Evolutionary conservation across 192 early-diverging fungal species (phyloP).

Genomic region (Dispira simplex): DNA sequence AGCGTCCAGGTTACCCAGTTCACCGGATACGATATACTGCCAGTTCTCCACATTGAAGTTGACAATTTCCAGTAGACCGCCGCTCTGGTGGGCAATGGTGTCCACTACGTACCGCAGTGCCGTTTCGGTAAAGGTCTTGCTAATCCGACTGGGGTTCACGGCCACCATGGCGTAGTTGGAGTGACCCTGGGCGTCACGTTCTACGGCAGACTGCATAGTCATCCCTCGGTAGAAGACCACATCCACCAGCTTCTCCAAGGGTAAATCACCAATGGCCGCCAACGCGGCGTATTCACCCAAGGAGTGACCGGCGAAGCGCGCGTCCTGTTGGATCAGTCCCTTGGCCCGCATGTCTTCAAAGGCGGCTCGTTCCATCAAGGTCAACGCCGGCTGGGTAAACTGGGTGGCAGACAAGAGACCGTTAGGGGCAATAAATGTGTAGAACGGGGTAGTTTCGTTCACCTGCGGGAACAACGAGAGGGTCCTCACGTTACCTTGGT

Average conservation of each 20-base stretch:
- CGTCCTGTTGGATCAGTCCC: constrained; percentile 70
- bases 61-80: constrained; percentile 80
- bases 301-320: constrained; percentile 83
- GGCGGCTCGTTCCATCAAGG: constrained; percentile 77
- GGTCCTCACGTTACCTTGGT: constrained; percentile 54
- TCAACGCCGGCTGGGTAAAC: constrained; percentile 88
- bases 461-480: constrained; percentile 82
- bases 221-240: constrained; percentile 94
- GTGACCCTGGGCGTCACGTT: constrained; percentile 54
- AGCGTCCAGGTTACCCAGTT: constrained; percentile 61
- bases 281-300: constrained; percentile 92
- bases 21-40: constrained; percentile 91
- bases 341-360: constrained; percentile 83
- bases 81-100: constrained; percentile 60
- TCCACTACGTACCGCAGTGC: constrained; percentile 70
- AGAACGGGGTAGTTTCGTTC: constrained; percentile 44
- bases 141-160: constrained; percentile 82
- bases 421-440: constrained; percentile 69
- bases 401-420: constrained; percentile 88
- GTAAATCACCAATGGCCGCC: constrained; percentile 71
- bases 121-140: constrained; percentile 68
- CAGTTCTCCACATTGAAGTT: constrained; percentile 97
- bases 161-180: constrained; percentile 93
- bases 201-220: constrained; percentile 95
- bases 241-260: constrained; percentile 72